Evolutionary conservation across 148 eudicot species (phyloP), one percentile per base, ranked within the genome.

Genomic region (Cornus kousa): DNA sequence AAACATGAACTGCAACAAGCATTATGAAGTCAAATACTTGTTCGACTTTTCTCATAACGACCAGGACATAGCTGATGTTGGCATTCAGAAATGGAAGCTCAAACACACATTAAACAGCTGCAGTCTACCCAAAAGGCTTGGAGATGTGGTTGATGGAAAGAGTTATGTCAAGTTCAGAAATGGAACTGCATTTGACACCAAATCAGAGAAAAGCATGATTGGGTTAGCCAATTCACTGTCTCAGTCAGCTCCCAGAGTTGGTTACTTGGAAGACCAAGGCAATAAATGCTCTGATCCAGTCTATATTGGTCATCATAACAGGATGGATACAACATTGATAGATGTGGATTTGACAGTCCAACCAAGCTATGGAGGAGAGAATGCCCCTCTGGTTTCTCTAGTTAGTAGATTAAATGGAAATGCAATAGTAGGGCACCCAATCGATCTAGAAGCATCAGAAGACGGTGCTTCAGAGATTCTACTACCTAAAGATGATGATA

Each of bases 301-400:
- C 39, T 10, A 39, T 24, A 13, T 14, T 14, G 59, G 57, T 46
- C 68, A 19, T n/a, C 24, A 16, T 31, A 60, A 57, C 43, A 23
- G 17, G 59, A 71, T 28, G 46, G 71, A 78, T 71, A 62, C 72
- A 46, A 59, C 64, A 39, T 69, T 85, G n/a, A 59, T 72, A 43
- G 84, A 87, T 55, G 86, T 85, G 67, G 81, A 73, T 69, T 37
- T 87, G 72, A 78, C 37, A 1, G 82, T 83, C 16, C 67, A 80
- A 82, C 33, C 67, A 76, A 76, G 59, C 53, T 22, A 70, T 74
- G 66, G 50, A 67, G 67, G 55, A 69, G 85, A 82, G 28, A 77
- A 85, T 37, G 86, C 78, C 66, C 90, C 90, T 35, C 71, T 85
- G 77, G 84, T 87, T 43, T 82, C 79, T 67, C 79, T 87, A 39